Conservation (phyloP, 345 rosid species). For the Gynandropsis gynandra region DNA sequence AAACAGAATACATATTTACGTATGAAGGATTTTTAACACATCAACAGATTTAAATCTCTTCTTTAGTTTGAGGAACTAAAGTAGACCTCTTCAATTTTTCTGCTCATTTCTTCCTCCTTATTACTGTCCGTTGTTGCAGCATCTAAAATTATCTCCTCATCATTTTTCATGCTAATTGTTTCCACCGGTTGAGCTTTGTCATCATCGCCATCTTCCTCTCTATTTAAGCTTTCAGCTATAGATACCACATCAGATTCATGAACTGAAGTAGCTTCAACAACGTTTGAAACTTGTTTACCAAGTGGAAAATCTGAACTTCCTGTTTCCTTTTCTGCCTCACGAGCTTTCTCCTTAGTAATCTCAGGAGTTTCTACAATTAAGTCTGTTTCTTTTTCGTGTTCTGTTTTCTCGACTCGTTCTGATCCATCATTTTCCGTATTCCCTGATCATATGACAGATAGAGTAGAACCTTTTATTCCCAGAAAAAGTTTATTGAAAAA, state of each 20-base stretch:
- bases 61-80: background rate
- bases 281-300: slow-evolving; percentile 10
- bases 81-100: slow-evolving; percentile 30
- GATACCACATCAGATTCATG: slow-evolving; percentile 10
- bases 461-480: background rate
- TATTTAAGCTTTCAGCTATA: slow-evolving; percentile 18
- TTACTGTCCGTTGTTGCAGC: slow-evolving; percentile 16
- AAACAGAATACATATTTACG: slow-evolving; percentile 1
- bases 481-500: too few species aligned
- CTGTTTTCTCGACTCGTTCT: slow-evolving; percentile 14
- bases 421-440: slow-evolving; percentile 20
- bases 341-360: slow-evolving; percentile 19
- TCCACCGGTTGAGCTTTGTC: background rate
- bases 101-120: slow-evolving; percentile 22
- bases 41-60: background rate
- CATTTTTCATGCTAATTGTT: background rate
- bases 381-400: slow-evolving; percentile 9
- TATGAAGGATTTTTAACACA: background rate
- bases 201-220: slow-evolving; percentile 8
- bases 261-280: slow-evolving; percentile 17
- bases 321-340: slow-evolving; percentile 14
- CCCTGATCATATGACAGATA: slow-evolving; percentile 16
- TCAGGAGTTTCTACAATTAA: slow-evolving; percentile 17
- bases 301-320: slow-evolving; percentile 15
- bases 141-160: slow-evolving; percentile 13